Conservation (phyloP, 2,329 filamentous ascomycete genomes). For the Aspergillus arachidicola region DNA sequence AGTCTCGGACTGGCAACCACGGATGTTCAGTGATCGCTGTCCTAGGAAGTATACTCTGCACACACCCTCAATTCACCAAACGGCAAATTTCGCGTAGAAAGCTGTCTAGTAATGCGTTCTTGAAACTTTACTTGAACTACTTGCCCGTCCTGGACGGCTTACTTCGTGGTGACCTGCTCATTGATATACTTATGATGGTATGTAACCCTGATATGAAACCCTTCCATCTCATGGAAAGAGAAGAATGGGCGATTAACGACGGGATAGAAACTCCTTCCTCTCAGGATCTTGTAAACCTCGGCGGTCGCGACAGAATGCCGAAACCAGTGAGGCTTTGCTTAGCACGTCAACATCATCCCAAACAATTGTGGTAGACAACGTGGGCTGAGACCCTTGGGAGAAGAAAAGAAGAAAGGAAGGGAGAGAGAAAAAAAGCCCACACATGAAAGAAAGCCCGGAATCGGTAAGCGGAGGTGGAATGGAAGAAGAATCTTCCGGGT, state of each 20-base stretch:
- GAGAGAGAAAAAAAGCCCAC: conserved; percentile 21
- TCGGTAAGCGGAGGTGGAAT: conserved; percentile 14
- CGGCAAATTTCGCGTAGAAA: background rate
- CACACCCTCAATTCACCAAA: background rate
- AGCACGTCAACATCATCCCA: conserved; percentile 44
- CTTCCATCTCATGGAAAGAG: conserved; percentile 47
- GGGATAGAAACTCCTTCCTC: conserved; percentile 41
- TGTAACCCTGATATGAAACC: conserved; percentile 56
- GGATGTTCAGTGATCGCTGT: background rate
- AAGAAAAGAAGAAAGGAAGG: conserved; percentile 15
- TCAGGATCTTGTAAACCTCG: conserved; percentile 43
- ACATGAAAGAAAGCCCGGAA: conserved; percentile 16
- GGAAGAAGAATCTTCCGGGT: conserved; percentile 42
- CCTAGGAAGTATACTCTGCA: background rate
- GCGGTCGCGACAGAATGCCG: conserved; percentile 50
- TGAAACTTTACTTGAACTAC: background rate
- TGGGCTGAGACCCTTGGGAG: conserved; percentile 43
- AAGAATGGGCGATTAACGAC: conserved; percentile 55
- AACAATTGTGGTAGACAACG: conserved; percentile 35
- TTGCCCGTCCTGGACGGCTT: background rate
- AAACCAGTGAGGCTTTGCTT: conserved; percentile 43
- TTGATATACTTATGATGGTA: conserved; percentile 13
- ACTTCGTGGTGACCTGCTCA: background rate
- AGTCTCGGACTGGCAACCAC: background rate
- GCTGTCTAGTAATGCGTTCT: too few relatives aligned